Conservation (phyloP, 2,329 filamentous ascomycete genomes). For the Diplodia sapinea region DNA sequence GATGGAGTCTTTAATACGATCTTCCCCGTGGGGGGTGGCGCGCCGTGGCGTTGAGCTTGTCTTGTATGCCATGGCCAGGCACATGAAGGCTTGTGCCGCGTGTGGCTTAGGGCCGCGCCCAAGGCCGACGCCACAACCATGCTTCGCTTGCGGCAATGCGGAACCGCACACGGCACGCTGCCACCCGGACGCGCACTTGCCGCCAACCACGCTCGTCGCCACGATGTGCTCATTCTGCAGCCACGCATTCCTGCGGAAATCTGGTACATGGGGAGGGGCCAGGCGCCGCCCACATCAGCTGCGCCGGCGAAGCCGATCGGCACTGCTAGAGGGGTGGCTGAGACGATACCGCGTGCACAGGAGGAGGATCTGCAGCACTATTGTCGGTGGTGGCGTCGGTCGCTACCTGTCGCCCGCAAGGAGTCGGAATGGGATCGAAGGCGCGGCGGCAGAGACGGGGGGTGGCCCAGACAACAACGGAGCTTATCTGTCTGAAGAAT, state of each 20-base stretch:
- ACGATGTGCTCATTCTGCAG: background rate
- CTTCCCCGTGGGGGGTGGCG: background rate
- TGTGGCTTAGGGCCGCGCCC: background rate
- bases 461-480: too few relatives aligned
- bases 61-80: background rate
- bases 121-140: background rate
- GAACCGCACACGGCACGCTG: background rate
- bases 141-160: background rate
- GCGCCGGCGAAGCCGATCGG: background rate
- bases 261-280: background rate
- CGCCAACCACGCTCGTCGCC: background rate
- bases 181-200: background rate
- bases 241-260: background rate
- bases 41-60: too few relatives aligned
- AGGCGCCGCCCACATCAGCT: background rate
- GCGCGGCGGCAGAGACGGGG: too few relatives aligned
- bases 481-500: too few relatives aligned
- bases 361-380: background rate
- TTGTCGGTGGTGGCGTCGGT: too few relatives aligned
- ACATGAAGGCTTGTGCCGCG: background rate
- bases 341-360: background rate
- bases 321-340: background rate
- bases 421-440: too few relatives aligned
- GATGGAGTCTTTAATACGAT: background rate
- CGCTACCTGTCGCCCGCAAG: too few relatives aligned